Evolutionary conservation across 2,329 filamentous ascomycete genomes (phyloP).

Genomic region (Colletotrichum paranaense): DNA sequence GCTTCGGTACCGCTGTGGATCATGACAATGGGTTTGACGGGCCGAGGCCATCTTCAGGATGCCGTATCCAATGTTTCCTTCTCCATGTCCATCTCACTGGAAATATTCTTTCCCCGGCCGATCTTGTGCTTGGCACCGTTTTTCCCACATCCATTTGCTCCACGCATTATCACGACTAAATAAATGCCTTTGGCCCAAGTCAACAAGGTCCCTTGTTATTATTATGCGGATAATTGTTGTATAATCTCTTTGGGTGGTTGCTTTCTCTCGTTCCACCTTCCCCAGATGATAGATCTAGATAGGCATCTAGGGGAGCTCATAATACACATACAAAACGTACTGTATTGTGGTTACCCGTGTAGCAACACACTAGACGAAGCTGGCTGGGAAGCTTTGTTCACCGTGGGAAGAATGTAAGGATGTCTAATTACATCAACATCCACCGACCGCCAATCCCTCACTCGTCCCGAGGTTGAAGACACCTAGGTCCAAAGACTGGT

Average conservation of each 20-base stretch:
- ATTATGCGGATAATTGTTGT: too few species aligned
- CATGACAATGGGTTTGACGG: neutral
- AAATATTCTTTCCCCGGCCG: neutral
- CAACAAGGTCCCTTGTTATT: too few species aligned
- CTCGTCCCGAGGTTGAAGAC: neutral
- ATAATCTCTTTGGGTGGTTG: neutral
- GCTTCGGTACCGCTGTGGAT: slow-evolving; percentile 4
- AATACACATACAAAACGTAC: neutral
- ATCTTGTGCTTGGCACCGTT: slow-evolving; percentile 14
- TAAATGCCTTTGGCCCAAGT: neutral
- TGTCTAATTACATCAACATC: neutral
- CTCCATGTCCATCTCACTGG: neutral
- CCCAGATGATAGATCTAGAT: slow-evolving; percentile 2
- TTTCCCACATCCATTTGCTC: slow-evolving; percentile 7
- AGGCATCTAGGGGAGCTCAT: neutral
- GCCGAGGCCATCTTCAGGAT: neutral
- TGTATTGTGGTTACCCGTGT: too few species aligned
- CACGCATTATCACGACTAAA: neutral
- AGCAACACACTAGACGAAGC: neutral
- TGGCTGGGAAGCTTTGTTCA: neutral
- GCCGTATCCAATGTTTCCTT: neutral
- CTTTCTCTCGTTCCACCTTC: neutral
- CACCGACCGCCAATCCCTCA: too few species aligned
- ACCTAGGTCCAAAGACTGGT: neutral
- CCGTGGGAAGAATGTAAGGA: neutral